Percentiles rank a stretch among this genome's conserved stretches.
Conservation (phyloP, 495 filamentous ascomycete genomes). For the Rhizodiscina lignyota region DNA sequence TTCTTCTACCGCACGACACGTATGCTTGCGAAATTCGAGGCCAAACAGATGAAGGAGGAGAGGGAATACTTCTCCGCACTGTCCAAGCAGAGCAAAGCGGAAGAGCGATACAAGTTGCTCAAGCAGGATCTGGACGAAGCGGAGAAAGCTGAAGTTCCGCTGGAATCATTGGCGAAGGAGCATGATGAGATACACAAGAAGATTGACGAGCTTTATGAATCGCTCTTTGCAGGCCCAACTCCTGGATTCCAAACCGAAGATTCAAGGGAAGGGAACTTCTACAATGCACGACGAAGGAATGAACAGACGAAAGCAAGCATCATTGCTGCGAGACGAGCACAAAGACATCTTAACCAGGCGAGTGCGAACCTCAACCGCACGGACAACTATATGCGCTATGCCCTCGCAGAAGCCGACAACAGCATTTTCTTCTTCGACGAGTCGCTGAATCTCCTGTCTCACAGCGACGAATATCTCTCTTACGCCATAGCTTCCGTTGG, state of each 20-base stretch:
- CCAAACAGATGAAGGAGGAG: conserved; percentile 1
- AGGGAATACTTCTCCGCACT: conserved; percentile 1
- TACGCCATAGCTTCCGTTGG: too few relatives aligned
- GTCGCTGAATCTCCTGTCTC: too few relatives aligned
- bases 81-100: background rate
- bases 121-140: background rate
- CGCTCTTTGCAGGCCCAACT: conserved; percentile 4
- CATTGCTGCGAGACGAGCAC: background rate
- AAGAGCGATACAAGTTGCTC: conserved; percentile 1
- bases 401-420: background rate
- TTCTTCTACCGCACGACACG: too few relatives aligned
- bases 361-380: background rate
- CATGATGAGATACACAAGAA: conserved; percentile 1
- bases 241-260: conserved; percentile 5
- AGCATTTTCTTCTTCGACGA: too few relatives aligned
- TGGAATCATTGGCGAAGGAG: conserved; percentile 2
- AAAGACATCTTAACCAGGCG: conserved; percentile 1
- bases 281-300: background rate
- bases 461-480: too few relatives aligned
- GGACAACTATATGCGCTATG: background rate
- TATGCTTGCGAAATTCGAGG: conserved; percentile 1
- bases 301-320: conserved; percentile 1
- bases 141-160: background rate
- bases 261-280: background rate
- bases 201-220: conserved; percentile 3